Evolutionary conservation across 2,329 filamentous ascomycete genomes (phyloP).

Genomic region (Neopestalotiopsis rosae): DNA sequence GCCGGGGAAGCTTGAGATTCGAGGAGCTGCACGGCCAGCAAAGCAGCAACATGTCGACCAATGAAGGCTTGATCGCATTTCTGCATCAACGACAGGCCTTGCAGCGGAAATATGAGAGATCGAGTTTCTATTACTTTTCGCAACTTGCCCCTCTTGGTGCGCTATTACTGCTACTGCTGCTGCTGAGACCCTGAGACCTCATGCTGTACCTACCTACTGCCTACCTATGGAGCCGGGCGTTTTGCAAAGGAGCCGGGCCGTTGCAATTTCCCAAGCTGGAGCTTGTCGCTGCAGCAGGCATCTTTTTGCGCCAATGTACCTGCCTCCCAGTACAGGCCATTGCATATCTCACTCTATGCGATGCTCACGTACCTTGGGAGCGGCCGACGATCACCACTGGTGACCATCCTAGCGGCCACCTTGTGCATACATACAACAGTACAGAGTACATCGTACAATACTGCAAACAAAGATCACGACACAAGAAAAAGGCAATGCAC

Average conservation of each 20-base stretch:
- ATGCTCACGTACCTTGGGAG: neutral
- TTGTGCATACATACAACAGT: neutral
- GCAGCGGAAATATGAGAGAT: slow-evolving; percentile 7
- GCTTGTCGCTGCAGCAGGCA: too few species aligned
- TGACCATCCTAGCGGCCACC: neutral
- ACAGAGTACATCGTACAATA: neutral
- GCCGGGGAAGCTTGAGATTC: slow-evolving; percentile 27
- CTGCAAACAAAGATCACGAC: neutral
- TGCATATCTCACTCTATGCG: neutral
- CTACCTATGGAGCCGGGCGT: too few species aligned
- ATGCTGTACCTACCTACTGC: too few species aligned
- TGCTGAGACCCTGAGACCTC: neutral
- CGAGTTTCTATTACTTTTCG: neutral
- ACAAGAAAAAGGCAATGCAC: neutral
- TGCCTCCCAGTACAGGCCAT: neutral
- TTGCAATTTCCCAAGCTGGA: too few species aligned
- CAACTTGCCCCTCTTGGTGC: neutral
- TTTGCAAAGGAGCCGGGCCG: too few species aligned
- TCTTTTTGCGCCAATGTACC: neutral
- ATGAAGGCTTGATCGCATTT: slow-evolving; percentile 26
- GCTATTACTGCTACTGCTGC: neutral
- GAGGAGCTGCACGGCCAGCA: slow-evolving; percentile 31
- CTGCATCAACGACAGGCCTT: slow-evolving; percentile 23
- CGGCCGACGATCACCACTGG: neutral
- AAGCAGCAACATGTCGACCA: slow-evolving; percentile 30